These are phyloP conservation scores for Talaromyces sp. DNA, from an alignment of 2,329 filamentous ascomycete species.

Conservation along the genomic window DNA sequence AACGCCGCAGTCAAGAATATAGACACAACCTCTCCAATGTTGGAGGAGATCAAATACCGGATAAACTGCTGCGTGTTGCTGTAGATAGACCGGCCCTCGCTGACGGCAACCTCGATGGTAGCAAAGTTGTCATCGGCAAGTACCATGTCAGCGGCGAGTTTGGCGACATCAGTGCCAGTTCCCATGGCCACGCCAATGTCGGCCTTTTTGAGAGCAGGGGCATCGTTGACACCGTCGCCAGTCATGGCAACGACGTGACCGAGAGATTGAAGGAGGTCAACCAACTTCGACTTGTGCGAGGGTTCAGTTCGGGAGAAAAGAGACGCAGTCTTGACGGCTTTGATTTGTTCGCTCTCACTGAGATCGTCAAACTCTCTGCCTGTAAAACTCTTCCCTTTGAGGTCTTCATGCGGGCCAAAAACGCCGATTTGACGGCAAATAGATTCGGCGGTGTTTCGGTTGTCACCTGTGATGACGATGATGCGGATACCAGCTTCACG, in stretches of 20 bases:
- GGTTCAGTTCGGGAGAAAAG: slow-evolving; percentile 96
- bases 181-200: slow-evolving; percentile 99
- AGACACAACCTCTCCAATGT: slow-evolving; percentile 97
- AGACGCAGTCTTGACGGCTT: slow-evolving; percentile 78
- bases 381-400: slow-evolving; percentile 89
- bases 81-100: slow-evolving; percentile 97
- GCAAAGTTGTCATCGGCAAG: slow-evolving; percentile 98
- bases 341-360: slow-evolving; percentile 69
- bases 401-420: slow-evolving; percentile 74
- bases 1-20: slow-evolving; percentile 96
- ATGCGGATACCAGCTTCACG: slow-evolving; percentile 91
- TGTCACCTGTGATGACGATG: slow-evolving; percentile 97
- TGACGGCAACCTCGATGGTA: slow-evolving; percentile 91
- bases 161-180: slow-evolving; percentile 93
- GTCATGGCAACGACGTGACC: slow-evolving; percentile 99
- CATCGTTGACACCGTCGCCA: slow-evolving; percentile 97
- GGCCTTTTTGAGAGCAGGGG: slow-evolving; percentile 94
- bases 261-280: slow-evolving; percentile 87
- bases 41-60: slow-evolving; percentile 96
- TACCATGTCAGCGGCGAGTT: slow-evolving; percentile 96
- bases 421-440: slow-evolving; percentile 97
- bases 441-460: slow-evolving; percentile 93
- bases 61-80: slow-evolving; percentile 99
- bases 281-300: slow-evolving; percentile 92
- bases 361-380: slow-evolving; percentile 91